Percentiles rank a stretch among this genome's conserved stretches.
Conservation (phyloP, 2,329 filamentous ascomycete genomes). For the Penicillium palitans region DNA sequence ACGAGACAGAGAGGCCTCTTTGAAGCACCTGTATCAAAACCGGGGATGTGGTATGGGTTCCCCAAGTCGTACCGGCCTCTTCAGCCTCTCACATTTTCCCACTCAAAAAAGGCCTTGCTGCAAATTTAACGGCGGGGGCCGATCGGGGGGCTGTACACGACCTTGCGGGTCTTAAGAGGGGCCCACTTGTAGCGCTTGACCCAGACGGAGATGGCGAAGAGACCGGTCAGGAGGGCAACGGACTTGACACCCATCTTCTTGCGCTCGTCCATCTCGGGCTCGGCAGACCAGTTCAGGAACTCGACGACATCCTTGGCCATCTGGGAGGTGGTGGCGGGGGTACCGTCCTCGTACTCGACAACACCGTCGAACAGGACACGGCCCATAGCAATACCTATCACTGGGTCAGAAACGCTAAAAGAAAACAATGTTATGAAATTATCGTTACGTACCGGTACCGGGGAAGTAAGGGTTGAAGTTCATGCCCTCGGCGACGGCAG, state of each 20-base stretch:
- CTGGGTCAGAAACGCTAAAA: constrained; percentile 16
- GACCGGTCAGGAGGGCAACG: constrained; percentile 71
- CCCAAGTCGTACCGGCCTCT: constrained; percentile 29
- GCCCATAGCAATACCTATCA: constrained; percentile 81
- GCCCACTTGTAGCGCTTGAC: constrained; percentile 99
- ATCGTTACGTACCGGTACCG: constrained; percentile 67
- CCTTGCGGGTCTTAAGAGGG: constrained; percentile 91
- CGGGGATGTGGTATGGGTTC: constrained; percentile 27
- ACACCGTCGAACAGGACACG: constrained; percentile 97
- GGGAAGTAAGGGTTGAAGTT: constrained; percentile 99
- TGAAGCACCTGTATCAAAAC: constrained; percentile 24
- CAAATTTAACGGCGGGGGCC: constrained; percentile 39
- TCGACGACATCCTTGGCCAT: constrained; percentile 99
- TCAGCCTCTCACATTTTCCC: constrained; percentile 32
- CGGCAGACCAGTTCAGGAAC: constrained; percentile 98
- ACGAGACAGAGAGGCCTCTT: constrained; percentile 27
- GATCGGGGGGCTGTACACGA: constrained; percentile 76
- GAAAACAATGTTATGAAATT: not conserved
- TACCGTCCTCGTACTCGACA: constrained; percentile 97
- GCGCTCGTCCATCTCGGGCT: constrained; percentile 98
- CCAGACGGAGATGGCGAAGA: constrained; percentile 90
- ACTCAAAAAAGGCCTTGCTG: constrained; percentile 31
- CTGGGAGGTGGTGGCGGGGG: constrained; percentile 90
- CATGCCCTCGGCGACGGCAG: constrained; percentile 78
- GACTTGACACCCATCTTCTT: constrained; percentile 99